Evolutionary conservation across 2,329 filamentous ascomycete genomes (phyloP), one percentile per base, ranked within the genome.

Genomic region (Peltaster fructicola): DNA sequence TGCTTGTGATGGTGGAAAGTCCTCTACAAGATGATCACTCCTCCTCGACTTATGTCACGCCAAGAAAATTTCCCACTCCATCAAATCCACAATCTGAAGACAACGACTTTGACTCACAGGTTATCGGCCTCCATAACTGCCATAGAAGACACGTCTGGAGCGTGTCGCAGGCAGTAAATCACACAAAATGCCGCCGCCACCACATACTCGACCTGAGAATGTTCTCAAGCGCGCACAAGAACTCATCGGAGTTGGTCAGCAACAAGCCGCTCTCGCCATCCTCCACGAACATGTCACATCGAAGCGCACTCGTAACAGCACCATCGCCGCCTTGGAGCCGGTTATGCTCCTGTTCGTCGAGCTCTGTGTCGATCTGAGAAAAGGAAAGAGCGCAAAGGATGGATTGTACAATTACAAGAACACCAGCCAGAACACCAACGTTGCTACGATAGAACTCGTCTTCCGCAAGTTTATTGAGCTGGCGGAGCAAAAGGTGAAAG

Each of bases 391-490:
- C 33, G 88, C 85, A 54, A 98, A 98, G 67, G 88, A 98, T 61
- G 88, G 88, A 33, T 68, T 98, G 23, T 98, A 95, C 56, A 88
- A 93, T 56, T 98, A 98, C 69, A 98, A 98, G 68, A 98, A 98
- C 56, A 95, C 93, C 41, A 85, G 84, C 28, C 88, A 98, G 56
- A 98, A 98, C 61, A 92, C 85, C 43, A 95, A 95, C 51, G 82
- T 98, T 40, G 82, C 72, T 43, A 98, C 88, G 33, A 98, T 98
- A 52, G 88, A 95, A 73, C 63, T 91, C 41, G 88, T 98, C 39
- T 69, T 98, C 45, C 92, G 92, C 60, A 84, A 77, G 53, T 98
- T 98, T 59, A 93, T 98, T 59, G 81, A 95, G 56, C 68, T 95
- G 38, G 85, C 88, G 41, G 85, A 91, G 52, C 69, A 80, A 42